These are phyloP conservation scores for Mrakia hoshinonis DNA, from an alignment of 768 basidiomycete genomes.

Conservation along the genomic window DNA sequence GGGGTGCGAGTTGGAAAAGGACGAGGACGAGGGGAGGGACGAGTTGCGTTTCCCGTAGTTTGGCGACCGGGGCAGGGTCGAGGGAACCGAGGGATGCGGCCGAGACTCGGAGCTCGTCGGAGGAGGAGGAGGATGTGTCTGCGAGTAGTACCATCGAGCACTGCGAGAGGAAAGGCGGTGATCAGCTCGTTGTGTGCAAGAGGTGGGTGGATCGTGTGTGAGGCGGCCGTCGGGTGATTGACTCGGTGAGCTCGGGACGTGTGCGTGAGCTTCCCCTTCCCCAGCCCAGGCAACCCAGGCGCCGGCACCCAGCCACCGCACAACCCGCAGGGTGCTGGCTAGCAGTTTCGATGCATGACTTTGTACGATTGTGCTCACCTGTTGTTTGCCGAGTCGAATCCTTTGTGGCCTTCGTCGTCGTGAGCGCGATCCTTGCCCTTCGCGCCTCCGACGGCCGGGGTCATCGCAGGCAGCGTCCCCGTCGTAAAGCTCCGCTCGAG, in stretches of 20 bases:
- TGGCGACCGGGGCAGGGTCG: neutral
- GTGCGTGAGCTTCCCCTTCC: neutral
- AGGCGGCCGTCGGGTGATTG: too few species aligned
- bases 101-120: neutral
- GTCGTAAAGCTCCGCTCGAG: neutral
- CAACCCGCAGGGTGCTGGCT: neutral
- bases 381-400: slow-evolving; percentile 12
- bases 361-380: neutral
- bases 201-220: too few species aligned
- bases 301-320: too few species aligned
- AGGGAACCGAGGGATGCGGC: neutral
- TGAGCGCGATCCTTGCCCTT: neutral
- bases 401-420: neutral
- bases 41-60: slow-evolving; percentile 1
- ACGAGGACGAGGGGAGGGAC: neutral
- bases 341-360: neutral
- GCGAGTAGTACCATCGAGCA: neutral
- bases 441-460: neutral
- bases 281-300: neutral
- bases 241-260: too few species aligned
- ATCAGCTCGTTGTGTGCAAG: too few species aligned
- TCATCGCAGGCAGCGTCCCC: neutral
- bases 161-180: neutral
- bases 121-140: neutral
- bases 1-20: neutral